These are phyloP conservation scores for Phytophthora niederhauseri DNA, from an alignment of 352 stramenopile genomes.

Conservation along the genomic window DNA sequence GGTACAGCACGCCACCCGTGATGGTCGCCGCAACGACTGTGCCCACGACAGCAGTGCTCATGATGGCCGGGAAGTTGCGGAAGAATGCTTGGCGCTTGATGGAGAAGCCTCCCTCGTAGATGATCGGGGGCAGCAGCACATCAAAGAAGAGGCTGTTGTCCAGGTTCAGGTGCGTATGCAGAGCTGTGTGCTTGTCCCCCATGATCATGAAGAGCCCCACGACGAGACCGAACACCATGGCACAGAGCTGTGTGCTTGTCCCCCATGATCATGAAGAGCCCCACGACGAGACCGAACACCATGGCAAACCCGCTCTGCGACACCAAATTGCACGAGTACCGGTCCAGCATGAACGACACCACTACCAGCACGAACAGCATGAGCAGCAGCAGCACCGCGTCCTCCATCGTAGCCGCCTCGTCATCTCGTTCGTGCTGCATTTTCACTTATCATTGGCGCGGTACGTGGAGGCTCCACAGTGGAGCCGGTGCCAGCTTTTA, in stretches of 20 bases:
- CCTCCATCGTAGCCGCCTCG: conserved; percentile 60
- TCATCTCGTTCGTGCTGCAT: conserved; percentile 32
- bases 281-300: conserved; percentile 73
- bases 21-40: conserved; percentile 79
- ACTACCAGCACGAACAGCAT: conserved; percentile 89
- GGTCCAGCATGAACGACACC: conserved; percentile 84
- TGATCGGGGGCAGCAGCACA: conserved; percentile 86
- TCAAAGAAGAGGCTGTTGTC: conserved; percentile 90
- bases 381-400: conserved; percentile 78
- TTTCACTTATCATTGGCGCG: conserved; percentile 29
- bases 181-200: conserved; percentile 56
- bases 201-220: conserved; percentile 74
- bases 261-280: conserved; percentile 68
- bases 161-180: conserved; percentile 81
- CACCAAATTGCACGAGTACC: conserved; percentile 82
- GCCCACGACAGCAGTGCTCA: conserved; percentile 81
- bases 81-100: conserved; percentile 90
- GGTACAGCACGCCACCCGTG: conserved; percentile 73
- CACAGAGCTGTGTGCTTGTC: conserved; percentile 62
- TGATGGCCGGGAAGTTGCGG: conserved; percentile 86
- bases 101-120: conserved; percentile 88
- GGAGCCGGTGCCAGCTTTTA: conserved; percentile 23
- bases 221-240: conserved; percentile 73
- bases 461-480: conserved; percentile 10
- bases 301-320: conserved; percentile 87